A percentile compares a stretch with the other conserved stretches of the same genome.
phyloP scores from a whole-genome alignment of 192 early-diverging fungal genomes.

The Umbelopsis isabellina region DNA sequence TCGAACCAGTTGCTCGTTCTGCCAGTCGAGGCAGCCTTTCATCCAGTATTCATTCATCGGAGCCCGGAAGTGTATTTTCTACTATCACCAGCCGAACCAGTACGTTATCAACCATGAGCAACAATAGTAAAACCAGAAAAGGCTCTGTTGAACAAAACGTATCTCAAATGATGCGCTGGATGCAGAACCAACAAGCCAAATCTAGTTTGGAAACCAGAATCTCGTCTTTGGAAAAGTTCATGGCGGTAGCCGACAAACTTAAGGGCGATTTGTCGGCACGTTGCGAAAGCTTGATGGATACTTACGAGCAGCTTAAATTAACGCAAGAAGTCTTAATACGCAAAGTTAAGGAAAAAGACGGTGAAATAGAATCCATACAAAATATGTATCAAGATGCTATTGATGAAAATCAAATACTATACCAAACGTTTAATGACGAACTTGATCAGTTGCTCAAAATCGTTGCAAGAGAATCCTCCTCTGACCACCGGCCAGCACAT shows the following conservation, averaged over 20 bases:
- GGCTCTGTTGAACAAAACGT: conserved; percentile 4
- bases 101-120: not conserved
- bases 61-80: not conserved
- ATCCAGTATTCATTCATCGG: conserved; percentile 4
- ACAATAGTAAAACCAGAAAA: not conserved
- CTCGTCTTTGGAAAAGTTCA: not conserved
- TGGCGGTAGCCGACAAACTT: not conserved
- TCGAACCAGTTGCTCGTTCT: not conserved
- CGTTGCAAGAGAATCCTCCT: not conserved
- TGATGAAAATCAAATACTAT: conserved; percentile 10
- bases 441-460: not conserved
- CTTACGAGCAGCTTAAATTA: not conserved
- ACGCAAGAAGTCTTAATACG: not conserved
- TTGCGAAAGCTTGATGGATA: not conserved
- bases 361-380: conserved; percentile 6
- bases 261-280: not conserved
- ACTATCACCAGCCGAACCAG: conserved; percentile 6
- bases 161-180: conserved; percentile 3
- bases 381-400: conserved; percentile 8
- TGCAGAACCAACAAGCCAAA: not conserved
- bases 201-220: not conserved
- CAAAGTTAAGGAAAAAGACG: conserved; percentile 12
- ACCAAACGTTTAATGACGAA: conserved; percentile 17
- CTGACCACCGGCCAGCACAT: conserved; percentile 1
- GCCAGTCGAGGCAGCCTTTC: conserved; percentile 5